A percentile compares a stretch with the other conserved stretches of the same genome.
Evolutionary conservation across 768 basidiomycete genomes (phyloP).

Genomic region (Gyrodon lividus): DNA sequence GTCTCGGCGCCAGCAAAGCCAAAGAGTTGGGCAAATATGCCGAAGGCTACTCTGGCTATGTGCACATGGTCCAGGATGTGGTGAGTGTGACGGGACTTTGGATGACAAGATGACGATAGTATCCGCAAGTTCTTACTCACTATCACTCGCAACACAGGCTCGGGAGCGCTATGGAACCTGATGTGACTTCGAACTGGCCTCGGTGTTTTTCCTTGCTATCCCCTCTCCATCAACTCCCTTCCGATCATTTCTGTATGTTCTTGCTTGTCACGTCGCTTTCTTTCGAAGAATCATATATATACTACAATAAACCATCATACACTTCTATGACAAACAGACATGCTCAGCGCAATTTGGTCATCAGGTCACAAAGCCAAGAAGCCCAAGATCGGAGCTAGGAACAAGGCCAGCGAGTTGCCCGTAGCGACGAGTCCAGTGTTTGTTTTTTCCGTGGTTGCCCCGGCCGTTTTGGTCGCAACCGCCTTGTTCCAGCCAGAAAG

Average conservation of each 20-base stretch:
- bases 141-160: constrained; percentile 27
- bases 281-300: constrained; percentile 19
- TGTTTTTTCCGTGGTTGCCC: constrained; percentile 15
- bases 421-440: constrained; percentile 22
- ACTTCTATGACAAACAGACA: neutral
- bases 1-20: constrained; percentile 90
- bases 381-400: constrained; percentile 30
- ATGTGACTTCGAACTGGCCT: constrained; percentile 8
- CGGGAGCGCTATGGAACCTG: constrained; percentile 36
- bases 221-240: neutral
- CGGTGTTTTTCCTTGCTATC: constrained; percentile 15
- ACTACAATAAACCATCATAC: neutral
- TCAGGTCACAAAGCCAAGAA: constrained; percentile 22
- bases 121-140: constrained; percentile 25
- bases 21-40: constrained; percentile 75
- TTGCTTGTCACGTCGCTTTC: constrained; percentile 12
- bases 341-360: no score
- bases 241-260: constrained; percentile 13
- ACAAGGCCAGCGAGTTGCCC: constrained; percentile 18
- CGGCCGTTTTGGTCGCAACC: constrained; percentile 3
- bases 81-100: constrained; percentile 39
- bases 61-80: constrained; percentile 70
- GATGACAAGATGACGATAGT: constrained; percentile 21
- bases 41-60: constrained; percentile 68
- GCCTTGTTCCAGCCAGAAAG: constrained; percentile 33